Evolutionary conservation across 208 protist genomes (phyloP).

Genomic region (Leishmania aethiopica): DNA sequence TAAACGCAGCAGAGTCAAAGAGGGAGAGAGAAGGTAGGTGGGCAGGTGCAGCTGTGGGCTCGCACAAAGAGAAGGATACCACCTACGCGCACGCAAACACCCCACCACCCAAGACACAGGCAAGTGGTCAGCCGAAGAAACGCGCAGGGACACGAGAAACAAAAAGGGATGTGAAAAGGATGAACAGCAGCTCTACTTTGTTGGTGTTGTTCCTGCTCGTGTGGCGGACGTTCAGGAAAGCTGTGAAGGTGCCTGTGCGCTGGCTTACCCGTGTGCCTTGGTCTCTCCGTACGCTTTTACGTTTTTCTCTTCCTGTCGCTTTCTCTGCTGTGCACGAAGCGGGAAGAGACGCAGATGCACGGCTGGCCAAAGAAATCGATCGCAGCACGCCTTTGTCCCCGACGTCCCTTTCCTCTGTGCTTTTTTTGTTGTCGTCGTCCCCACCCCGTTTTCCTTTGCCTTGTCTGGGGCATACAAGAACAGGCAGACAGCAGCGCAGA

Average conservation of each 20-base stretch:
- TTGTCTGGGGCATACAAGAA: too few relatives aligned
- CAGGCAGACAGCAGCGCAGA: too few relatives aligned
- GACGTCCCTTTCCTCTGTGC: too few relatives aligned
- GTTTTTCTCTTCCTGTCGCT: not conserved
- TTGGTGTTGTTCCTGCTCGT: not conserved
- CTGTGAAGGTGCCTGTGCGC: not conserved
- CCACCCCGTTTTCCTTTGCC: too few relatives aligned
- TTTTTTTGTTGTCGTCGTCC: too few relatives aligned
- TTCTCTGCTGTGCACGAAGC: not conserved
- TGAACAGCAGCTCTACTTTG: not conserved
- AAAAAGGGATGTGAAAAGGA: not conserved
- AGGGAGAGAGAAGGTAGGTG: not conserved
- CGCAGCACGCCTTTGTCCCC: too few relatives aligned
- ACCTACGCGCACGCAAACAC: not conserved
- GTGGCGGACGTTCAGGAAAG: not conserved
- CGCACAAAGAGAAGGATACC: not conserved
- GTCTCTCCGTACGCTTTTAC: too few relatives aligned
- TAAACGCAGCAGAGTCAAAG: not conserved
- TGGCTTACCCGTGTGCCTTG: not conserved
- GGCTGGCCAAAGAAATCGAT: too few relatives aligned
- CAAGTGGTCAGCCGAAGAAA: not conserved
- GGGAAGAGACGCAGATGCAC: too few relatives aligned
- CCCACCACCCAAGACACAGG: not conserved
- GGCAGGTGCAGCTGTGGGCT: not conserved
- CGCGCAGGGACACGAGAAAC: not conserved